These are phyloP conservation scores for Neurospora sp. DNA, from an alignment of 495 filamentous ascomycete species.

Conservation along the genomic window DNA sequence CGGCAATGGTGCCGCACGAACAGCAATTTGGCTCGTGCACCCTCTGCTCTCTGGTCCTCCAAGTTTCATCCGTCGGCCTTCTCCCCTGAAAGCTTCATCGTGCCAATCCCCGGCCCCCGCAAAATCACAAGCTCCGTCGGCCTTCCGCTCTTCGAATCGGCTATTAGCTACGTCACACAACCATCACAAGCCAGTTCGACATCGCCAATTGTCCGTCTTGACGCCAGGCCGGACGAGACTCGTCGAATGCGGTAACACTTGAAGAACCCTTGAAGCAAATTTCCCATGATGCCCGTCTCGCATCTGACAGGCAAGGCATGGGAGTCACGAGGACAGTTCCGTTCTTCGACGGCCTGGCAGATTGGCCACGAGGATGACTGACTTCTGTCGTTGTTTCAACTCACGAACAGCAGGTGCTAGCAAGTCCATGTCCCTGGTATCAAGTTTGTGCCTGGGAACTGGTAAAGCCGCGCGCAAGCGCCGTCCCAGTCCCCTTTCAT, in stretches of 20 bases:
- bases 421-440: not conserved
- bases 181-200: constrained; percentile 20
- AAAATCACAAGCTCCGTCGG: constrained; percentile 43
- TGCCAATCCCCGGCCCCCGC: constrained; percentile 24
- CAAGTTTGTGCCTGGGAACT: not conserved
- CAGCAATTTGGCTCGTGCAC: not conserved
- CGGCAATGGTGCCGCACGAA: not conserved
- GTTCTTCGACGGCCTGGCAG: not conserved
- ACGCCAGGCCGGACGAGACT: not conserved
- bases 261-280: not conserved
- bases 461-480: not conserved
- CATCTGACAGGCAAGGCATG: not conserved
- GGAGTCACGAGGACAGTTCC: not conserved
- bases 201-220: not conserved
- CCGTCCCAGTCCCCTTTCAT: not conserved
- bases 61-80: not conserved
- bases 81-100: not conserved
- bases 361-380: not conserved
- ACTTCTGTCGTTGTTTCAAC: not conserved
- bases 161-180: constrained; percentile 21
- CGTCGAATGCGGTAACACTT: not conserved
- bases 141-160: constrained; percentile 26
- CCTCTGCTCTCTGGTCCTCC: not conserved
- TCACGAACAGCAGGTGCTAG: not conserved
- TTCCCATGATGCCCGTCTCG: not conserved